Evolutionary conservation across 805 yeast genomes (phyloP).

Genomic region (Candida vartiovaarae): DNA sequence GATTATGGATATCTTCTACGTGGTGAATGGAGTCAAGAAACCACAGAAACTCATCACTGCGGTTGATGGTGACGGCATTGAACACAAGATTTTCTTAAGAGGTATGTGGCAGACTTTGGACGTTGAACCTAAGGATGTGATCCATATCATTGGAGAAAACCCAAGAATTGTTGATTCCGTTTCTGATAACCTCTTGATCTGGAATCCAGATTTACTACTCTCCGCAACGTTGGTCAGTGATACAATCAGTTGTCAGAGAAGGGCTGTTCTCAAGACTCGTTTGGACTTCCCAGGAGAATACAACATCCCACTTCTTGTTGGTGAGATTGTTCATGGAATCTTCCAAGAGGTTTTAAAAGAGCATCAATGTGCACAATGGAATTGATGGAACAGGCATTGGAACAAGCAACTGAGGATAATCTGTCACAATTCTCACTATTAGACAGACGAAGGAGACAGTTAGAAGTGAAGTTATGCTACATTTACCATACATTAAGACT

Average conservation of each 20-base stretch:
- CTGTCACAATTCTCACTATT: constrained; percentile 49
- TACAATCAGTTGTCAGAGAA: constrained; percentile 65
- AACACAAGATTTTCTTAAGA: constrained; percentile 43
- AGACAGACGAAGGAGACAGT: constrained; percentile 42
- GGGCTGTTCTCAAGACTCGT: constrained; percentile 53
- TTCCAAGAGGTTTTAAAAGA: constrained; percentile 46
- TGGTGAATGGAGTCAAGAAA: constrained; percentile 23
- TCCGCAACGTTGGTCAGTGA: constrained; percentile 81
- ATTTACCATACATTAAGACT: constrained; percentile 43
- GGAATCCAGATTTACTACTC: constrained; percentile 78
- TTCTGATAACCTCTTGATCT: constrained; percentile 54
- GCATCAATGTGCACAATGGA: constrained; percentile 23
- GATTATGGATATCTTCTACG: constrained; percentile 28
- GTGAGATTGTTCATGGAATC: constrained; percentile 73
- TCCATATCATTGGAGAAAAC: constrained; percentile 49
- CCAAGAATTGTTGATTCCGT: constrained; percentile 42
- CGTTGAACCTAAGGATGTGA: constrained; percentile 43
- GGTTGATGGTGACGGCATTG: constrained; percentile 27
- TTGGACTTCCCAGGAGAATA: constrained; percentile 59
- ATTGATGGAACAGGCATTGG: constrained; percentile 27
- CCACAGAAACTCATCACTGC: constrained; percentile 53
- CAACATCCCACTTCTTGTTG: constrained; percentile 63
- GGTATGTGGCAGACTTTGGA: constrained; percentile 54
- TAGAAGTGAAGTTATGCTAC: constrained; percentile 34
- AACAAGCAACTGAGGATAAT: constrained; percentile 35